These are phyloP conservation scores for Otatea glauca DNA, from an alignment of 176 grass and related monocot species.

Conservation along the genomic window DNA sequence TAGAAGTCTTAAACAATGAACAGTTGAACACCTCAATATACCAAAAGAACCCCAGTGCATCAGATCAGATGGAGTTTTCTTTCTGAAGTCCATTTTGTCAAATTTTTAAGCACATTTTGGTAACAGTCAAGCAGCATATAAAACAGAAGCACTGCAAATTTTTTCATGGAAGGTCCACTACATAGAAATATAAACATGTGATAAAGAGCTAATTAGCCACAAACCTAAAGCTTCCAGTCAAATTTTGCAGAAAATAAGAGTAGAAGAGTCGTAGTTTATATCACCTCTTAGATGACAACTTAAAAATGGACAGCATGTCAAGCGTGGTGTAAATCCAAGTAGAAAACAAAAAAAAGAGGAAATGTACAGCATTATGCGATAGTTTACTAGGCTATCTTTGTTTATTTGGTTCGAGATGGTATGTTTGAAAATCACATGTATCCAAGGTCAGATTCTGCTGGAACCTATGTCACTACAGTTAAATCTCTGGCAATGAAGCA, in stretches of 20 bases:
- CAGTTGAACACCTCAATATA: neutral
- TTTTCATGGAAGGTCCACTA: neutral
- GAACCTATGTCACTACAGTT: neutral
- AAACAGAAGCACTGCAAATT: neutral
- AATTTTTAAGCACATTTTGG: neutral
- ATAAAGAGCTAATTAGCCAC: constrained; percentile 16
- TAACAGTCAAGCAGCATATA: constrained; percentile 31
- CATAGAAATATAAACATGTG: neutral
- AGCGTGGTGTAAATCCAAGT: neutral
- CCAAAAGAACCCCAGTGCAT: neutral
- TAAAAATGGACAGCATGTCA: neutral
- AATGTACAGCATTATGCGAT: neutral
- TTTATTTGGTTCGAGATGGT: neutral
- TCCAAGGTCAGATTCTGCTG: neutral
- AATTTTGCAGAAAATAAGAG: neutral
- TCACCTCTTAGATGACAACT: neutral
- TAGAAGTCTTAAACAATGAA: constrained; percentile 17
- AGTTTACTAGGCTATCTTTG: neutral
- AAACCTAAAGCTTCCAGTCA: neutral
- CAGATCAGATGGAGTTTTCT: constrained; percentile 2
- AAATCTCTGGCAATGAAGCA: neutral
- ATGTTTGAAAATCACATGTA: neutral
- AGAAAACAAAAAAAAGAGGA: neutral
- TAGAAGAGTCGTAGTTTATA: neutral
- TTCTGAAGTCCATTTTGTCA: neutral